These are phyloP conservation scores for Microbotryum saponariae DNA, from an alignment of 1,284 basidiomycete genomes.

Conservation along the genomic window DNA sequence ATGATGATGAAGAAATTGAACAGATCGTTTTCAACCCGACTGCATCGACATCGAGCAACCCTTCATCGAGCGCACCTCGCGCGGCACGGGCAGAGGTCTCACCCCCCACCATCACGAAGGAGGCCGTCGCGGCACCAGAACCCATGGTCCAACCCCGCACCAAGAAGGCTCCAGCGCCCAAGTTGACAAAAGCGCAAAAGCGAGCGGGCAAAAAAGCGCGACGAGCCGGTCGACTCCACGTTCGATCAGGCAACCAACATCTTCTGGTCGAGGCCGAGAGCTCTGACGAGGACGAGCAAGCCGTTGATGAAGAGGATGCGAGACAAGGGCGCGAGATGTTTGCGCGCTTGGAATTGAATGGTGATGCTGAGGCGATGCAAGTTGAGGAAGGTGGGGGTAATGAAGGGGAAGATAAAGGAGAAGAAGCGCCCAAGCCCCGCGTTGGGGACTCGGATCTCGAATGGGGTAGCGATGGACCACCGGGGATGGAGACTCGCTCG, in stretches of 20 bases:
- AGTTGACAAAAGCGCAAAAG: slow-evolving; percentile 17
- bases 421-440: slow-evolving; percentile 15
- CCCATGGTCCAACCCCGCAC: not conserved
- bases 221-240: slow-evolving; percentile 17
- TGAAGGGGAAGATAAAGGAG: not conserved
- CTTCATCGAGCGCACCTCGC: not conserved
- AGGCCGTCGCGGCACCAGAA: not conserved
- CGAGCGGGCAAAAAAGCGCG: slow-evolving; percentile 16
- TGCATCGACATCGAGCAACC: not conserved
- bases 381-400: not conserved
- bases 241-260: slow-evolving; percentile 18
- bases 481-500: not conserved
- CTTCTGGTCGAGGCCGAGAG: not conserved
- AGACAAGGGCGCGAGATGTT: slow-evolving; percentile 15
- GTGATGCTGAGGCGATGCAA: not conserved
- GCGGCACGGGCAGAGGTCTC: not conserved
- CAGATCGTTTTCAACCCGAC: slow-evolving; percentile 18
- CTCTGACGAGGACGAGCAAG: slow-evolving; percentile 8
- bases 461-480: slow-evolving; percentile 17
- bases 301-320: not conserved
- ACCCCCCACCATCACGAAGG: not conserved
- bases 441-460: slow-evolving; percentile 28
- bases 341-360: slow-evolving; percentile 12
- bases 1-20: slow-evolving; percentile 3
- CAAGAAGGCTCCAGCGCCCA: not conserved